phyloP scores from a whole-genome alignment of 23 red algal species.

The Gracilaria gracilis region DNA sequence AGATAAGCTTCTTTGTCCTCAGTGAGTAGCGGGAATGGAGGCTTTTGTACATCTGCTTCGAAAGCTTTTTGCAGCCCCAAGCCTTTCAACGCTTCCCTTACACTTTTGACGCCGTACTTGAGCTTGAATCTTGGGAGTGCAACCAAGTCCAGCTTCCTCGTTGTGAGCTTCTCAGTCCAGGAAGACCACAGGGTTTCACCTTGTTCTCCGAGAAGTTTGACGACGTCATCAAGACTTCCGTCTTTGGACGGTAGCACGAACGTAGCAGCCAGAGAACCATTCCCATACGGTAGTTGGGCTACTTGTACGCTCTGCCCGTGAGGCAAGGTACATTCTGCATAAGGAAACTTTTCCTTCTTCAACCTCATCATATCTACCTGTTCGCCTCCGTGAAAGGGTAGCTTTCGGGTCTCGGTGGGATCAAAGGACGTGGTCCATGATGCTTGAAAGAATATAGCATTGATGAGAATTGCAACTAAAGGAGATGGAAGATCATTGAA shows the following conservation, averaged over 20 bases:
- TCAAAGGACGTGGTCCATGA: constrained; percentile 55
- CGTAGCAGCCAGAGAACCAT: constrained; percentile 19
- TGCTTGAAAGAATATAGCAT: constrained; percentile 60
- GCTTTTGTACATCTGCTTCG: not conserved
- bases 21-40: constrained; percentile 19
- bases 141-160: constrained; percentile 13
- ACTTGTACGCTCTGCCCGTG: constrained; percentile 1
- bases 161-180: constrained; percentile 14
- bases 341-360: constrained; percentile 20
- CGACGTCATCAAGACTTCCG: constrained; percentile 23
- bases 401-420: not conserved
- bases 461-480: constrained; percentile 44
- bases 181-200: not conserved
- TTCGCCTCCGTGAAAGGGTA: constrained; percentile 13
- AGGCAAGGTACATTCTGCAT: constrained; percentile 6
- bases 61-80: constrained; percentile 49
- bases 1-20: constrained; percentile 33
- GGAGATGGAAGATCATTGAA: not conserved
- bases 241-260: constrained; percentile 29
- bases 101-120: constrained; percentile 50
- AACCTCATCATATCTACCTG: constrained; percentile 26
- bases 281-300: constrained; percentile 41
- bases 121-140: constrained; percentile 43
- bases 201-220: constrained; percentile 14
- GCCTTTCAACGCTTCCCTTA: not conserved